phyloP scores from a whole-genome alignment of 1,139 yeast genomes.

The Nakaseomyces nivariensis region DNA sequence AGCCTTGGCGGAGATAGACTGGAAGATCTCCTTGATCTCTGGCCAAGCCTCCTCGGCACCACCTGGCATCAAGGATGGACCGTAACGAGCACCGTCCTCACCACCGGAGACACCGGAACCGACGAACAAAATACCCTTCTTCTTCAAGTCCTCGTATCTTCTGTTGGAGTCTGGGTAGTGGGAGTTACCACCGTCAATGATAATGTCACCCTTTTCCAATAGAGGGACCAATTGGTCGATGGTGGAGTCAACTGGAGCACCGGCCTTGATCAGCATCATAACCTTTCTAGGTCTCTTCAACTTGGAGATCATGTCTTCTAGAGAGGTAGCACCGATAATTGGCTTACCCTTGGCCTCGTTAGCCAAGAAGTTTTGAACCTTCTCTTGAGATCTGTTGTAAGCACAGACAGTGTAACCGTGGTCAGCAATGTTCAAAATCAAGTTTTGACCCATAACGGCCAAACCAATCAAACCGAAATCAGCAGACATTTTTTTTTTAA shows the following conservation, averaged over 20 bases:
- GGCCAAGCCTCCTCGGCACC: conserved; percentile 99
- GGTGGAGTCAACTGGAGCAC: conserved; percentile 86
- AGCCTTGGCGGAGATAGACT: conserved; percentile 87
- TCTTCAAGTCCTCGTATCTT: conserved; percentile 82
- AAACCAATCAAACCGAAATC: conserved; percentile 98
- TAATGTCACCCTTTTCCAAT: conserved; percentile 94
- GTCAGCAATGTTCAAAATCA: conserved; percentile 96
- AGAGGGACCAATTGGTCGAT: conserved; percentile 80
- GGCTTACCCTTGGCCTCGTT: conserved; percentile 96
- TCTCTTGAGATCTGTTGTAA: conserved; percentile 92
- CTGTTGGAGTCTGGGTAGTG: conserved; percentile 98
- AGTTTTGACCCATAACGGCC: conserved; percentile 99
- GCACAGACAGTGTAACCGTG: conserved; percentile 97
- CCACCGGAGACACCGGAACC: conserved; percentile 99
- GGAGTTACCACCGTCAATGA: conserved; percentile 99
- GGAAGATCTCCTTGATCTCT: conserved; percentile 92
- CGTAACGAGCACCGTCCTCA: conserved; percentile 99
- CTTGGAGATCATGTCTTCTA: conserved; percentile 78
- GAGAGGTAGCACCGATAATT: conserved; percentile 89
- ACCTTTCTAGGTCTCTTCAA: conserved; percentile 97
- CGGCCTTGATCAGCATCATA: conserved; percentile 92
- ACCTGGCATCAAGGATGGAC: conserved; percentile 99
- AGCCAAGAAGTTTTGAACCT: conserved; percentile 86
- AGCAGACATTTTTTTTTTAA: conserved; percentile 34
- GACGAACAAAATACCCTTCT: conserved; percentile 82